phyloP scores from a whole-genome alignment of 148 eudicot genomes.

The Camellia sinensis region DNA sequence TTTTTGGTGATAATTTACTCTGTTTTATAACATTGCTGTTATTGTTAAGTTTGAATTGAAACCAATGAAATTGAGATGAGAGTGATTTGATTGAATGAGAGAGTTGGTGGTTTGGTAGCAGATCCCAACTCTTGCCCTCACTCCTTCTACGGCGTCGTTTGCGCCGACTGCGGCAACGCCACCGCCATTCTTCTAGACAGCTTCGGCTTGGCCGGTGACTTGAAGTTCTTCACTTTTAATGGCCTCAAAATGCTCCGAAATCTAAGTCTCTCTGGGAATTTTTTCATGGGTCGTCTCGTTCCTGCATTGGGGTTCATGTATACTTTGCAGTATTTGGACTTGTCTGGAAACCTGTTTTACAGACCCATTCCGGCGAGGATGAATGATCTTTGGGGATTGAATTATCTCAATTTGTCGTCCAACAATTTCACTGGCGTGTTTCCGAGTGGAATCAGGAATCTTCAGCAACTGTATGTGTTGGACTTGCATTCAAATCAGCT shows the following conservation, averaged over 20 bases:
- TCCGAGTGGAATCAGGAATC: constrained; percentile 54
- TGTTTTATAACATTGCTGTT: too few species aligned
- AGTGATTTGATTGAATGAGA: too few species aligned
- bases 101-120: too few species aligned
- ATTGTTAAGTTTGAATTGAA: too few species aligned
- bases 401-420: constrained; percentile 61
- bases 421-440: constrained; percentile 61
- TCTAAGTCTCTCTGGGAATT: constrained; percentile 60
- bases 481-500: constrained; percentile 62
- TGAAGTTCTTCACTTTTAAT: constrained; percentile 59
- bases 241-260: constrained; percentile 41
- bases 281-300: constrained; percentile 61
- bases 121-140: constrained; percentile 49
- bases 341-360: constrained; percentile 59
- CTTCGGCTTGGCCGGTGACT: constrained; percentile 55
- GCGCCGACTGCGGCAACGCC: constrained; percentile 44
- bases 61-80: too few species aligned
- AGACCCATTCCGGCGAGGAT: constrained; percentile 72
- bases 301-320: constrained; percentile 60
- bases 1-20: too few species aligned
- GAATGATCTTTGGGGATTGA: constrained; percentile 63
- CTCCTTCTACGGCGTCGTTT: constrained; percentile 55
- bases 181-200: constrained; percentile 49
- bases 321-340: constrained; percentile 60
- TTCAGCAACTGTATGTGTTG: constrained; percentile 67